Evolutionary conservation across 495 filamentous ascomycete species (phyloP).

Genomic region (Hyaloscypha hepaticicola): DNA sequence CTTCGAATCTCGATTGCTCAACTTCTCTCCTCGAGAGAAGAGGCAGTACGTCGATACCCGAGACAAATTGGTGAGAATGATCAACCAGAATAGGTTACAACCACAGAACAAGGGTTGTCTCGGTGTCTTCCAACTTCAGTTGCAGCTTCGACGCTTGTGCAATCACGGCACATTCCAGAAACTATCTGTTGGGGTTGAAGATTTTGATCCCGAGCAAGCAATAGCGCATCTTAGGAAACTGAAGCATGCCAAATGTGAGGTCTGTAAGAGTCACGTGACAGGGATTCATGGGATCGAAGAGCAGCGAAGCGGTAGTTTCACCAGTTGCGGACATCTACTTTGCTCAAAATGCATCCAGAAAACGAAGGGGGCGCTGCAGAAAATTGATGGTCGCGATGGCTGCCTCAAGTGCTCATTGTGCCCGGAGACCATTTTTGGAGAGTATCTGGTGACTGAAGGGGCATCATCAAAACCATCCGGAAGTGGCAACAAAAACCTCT

Average conservation of each 20-base stretch:
- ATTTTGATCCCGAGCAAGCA: slow-evolving; percentile 20
- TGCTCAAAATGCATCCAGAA: slow-evolving; percentile 33
- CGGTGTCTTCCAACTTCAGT: slow-evolving; percentile 40
- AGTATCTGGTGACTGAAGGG: slow-evolving; percentile 13
- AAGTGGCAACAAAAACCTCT: slow-evolving; percentile 5
- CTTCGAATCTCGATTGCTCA: not conserved
- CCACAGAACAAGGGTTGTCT: slow-evolving; percentile 26
- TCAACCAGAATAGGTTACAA: slow-evolving; percentile 8
- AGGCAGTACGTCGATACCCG: slow-evolving; percentile 5
- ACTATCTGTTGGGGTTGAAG: slow-evolving; percentile 29
- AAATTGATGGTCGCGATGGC: slow-evolving; percentile 10
- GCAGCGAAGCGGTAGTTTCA: slow-evolving; percentile 11
- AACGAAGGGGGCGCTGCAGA: slow-evolving; percentile 22
- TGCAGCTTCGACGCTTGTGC: slow-evolving; percentile 45
- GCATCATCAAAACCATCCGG: not conserved
- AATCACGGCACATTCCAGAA: slow-evolving; percentile 48
- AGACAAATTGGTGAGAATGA: not conserved
- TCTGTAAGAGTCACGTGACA: slow-evolving; percentile 1
- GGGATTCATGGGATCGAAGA: slow-evolving; percentile 15
- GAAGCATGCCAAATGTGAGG: slow-evolving; percentile 15
- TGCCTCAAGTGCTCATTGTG: slow-evolving; percentile 18
- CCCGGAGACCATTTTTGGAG: slow-evolving; percentile 7
- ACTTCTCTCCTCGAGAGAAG: slow-evolving; percentile 17
- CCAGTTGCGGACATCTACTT: slow-evolving; percentile 36
- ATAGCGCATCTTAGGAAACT: slow-evolving; percentile 11